A percentile compares a stretch with the other conserved stretches of the same genome.
phyloP scores from a whole-genome alignment of 768 basidiomycete species.

The Filobasidium floriforme region DNA sequence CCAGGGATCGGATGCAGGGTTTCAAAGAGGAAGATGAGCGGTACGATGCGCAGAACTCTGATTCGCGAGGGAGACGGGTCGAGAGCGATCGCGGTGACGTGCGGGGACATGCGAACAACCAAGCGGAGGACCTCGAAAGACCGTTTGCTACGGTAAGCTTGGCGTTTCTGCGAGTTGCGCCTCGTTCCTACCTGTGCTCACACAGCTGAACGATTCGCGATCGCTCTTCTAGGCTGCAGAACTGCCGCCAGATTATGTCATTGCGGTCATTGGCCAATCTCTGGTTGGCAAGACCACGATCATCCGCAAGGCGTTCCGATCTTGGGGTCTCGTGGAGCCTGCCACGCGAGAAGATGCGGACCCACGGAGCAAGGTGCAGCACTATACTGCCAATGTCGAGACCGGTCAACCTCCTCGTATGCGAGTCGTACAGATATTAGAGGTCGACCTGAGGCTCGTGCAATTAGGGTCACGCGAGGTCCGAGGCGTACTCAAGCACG shows the following conservation, averaged over 20 bases:
- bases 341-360: neutral
- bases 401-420: conserved; percentile 33
- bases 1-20: neutral
- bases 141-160: neutral
- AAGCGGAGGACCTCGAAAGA: neutral
- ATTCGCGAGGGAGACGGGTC: neutral
- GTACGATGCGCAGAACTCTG: neutral
- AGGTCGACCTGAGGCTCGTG: conserved; percentile 42
- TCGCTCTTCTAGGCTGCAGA: neutral
- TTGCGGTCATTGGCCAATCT: conserved; percentile 70
- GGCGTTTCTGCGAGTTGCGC: neutral
- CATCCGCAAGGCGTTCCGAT: conserved; percentile 66
- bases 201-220: neutral
- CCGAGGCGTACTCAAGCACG: conserved; percentile 2
- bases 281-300: conserved; percentile 80
- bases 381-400: conserved; percentile 29
- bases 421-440: conserved; percentile 34
- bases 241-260: conserved; percentile 29
- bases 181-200: neutral
- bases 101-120: neutral
- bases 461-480: conserved; percentile 23
- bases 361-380: conserved; percentile 24
- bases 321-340: conserved; percentile 45
- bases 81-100: neutral
- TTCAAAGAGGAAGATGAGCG: neutral